phyloP scores from a whole-genome alignment of 2,329 filamentous ascomycete genomes.

The Periconia macrospinosa region DNA sequence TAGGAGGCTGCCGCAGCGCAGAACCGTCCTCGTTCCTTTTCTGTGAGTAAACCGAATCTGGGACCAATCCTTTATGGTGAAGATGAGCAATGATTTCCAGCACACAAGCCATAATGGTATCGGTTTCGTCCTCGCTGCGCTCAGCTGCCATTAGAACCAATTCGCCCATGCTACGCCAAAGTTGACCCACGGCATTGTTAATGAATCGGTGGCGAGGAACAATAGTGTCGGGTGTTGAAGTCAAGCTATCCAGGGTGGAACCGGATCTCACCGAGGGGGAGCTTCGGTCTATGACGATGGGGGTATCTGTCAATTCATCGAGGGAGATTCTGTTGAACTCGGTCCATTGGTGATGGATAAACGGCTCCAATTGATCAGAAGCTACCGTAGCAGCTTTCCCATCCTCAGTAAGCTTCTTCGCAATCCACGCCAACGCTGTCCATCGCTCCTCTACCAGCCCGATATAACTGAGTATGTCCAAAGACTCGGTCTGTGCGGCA shows the following conservation, averaged over 20 bases:
- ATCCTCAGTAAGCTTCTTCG: constrained; percentile 46
- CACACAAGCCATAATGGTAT: constrained; percentile 46
- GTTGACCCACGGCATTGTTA: constrained; percentile 46
- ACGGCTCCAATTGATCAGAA: constrained; percentile 16
- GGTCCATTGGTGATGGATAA: constrained; percentile 20
- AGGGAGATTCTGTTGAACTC: constrained; percentile 17
- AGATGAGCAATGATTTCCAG: constrained; percentile 52
- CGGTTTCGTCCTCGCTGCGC: constrained; percentile 12
- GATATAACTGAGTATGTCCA: constrained; percentile 46
- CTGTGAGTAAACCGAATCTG: constrained; percentile 49
- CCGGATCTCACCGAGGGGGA: constrained; percentile 16
- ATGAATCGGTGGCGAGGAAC: constrained; percentile 17
- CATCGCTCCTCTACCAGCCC: constrained; percentile 46
- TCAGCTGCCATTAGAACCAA: constrained; percentile 47
- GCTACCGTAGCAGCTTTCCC: constrained; percentile 15
- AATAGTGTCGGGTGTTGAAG: constrained; percentile 28
- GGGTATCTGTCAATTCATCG: constrained; percentile 24
- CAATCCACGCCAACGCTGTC: constrained; percentile 50
- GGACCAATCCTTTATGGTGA: constrained; percentile 51
- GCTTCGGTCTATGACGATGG: constrained; percentile 20
- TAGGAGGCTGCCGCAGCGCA: constrained; percentile 51
- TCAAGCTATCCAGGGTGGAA: constrained; percentile 26
- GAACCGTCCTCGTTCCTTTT: constrained; percentile 35
- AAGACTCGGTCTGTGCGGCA: constrained; percentile 27
- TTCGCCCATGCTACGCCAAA: constrained; percentile 51